These are phyloP conservation scores for Solanum arcanum DNA, from an alignment of 257 asterid species.

Conservation along the genomic window DNA sequence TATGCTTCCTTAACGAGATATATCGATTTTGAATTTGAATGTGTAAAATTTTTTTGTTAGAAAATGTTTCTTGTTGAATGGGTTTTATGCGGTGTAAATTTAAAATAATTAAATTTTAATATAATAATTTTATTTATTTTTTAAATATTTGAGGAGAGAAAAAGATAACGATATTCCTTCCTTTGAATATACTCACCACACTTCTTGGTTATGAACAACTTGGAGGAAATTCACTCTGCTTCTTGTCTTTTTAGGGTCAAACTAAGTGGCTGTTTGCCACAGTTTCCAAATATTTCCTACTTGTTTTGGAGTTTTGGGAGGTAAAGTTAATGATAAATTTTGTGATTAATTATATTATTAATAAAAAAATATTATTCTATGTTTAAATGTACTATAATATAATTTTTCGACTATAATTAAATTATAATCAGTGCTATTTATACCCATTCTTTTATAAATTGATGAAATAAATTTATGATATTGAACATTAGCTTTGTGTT, in stretches of 20 bases:
- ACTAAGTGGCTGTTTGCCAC: not conserved
- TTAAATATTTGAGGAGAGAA: not conserved
- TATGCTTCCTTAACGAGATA: too few relatives aligned
- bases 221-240: not conserved
- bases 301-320: not conserved
- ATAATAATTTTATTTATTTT: too few relatives aligned
- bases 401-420: too few relatives aligned
- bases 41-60: too few relatives aligned
- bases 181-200: not conserved
- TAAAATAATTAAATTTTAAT: too few relatives aligned
- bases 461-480: too few relatives aligned
- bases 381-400: too few relatives aligned
- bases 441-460: too few relatives aligned
- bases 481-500: too few relatives aligned
- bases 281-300: not conserved
- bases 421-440: too few relatives aligned
- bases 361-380: not conserved
- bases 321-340: not conserved
- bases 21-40: not conserved
- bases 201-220: not conserved
- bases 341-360: not conserved
- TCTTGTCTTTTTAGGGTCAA: not conserved
- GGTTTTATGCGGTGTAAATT: fast-evolving
- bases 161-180: not conserved
- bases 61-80: too few relatives aligned